Evolutionary conservation across 257 asterid genomes (phyloP), one percentile per base, ranked within the genome.

Genomic region (Solanum gandarillasii): DNA sequence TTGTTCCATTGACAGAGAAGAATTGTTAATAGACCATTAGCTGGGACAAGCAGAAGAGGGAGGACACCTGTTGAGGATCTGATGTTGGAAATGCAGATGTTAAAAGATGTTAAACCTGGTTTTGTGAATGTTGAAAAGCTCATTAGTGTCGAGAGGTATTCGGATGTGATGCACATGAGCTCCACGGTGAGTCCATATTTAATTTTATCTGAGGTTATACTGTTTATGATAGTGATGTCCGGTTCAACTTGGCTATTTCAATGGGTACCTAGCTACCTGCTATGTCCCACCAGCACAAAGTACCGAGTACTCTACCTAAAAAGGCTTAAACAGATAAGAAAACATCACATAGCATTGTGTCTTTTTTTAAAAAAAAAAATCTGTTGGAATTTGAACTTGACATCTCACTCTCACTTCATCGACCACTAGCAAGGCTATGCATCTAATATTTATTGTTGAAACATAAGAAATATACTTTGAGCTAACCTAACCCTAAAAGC

Each of bases 141-240:
- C 86, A 97, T 92, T 98, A 92, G 90, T 12, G 87, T 97, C 34
- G 98, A 97, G 88, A 92, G 98, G 87, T 95, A 94, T 85, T 95
- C 98, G 67, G 98, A 97, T 91, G 98, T 95, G 87, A 97, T 95
- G 98, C 98, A 97, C 93, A 94, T 95, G 84, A 96, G 98, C 91
- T 96, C 99, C 68, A 96, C 98, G 78, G 99, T 94, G 92, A 94
- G 98, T 41, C 60, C 60, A 76, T n/a, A 23, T 76, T 76, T 35
- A 9, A 4, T 70, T 87, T 32, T 12, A 14, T 72, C 13, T 21
- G 41, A 20, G 46, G 82, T 32, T 18, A 7, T 7, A 58, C n/a
- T 20, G 67, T 58, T 58, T 58, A 58, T 18, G 67, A 58, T 20
- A 21, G 67, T 52, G n/a, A 14, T 52, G 62, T 18, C 9, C n/a